phyloP scores from a whole-genome alignment of 2,329 filamentous ascomycete species.

The Colletotrichum eleusines region DNA sequence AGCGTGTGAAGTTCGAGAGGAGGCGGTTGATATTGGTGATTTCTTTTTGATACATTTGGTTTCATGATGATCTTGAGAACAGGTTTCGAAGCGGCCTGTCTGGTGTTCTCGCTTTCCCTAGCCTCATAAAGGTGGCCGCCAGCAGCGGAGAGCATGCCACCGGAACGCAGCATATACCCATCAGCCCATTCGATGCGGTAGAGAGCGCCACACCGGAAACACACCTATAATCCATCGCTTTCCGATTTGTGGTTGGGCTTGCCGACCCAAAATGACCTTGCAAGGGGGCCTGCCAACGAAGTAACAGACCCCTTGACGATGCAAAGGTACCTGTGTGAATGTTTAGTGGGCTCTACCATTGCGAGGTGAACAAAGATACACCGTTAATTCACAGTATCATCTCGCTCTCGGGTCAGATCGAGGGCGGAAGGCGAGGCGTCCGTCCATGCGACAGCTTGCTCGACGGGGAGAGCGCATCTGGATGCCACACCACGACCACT shows the following conservation, averaged over 20 bases:
- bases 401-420: background rate
- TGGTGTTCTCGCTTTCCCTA: background rate
- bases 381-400: background rate
- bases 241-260: background rate
- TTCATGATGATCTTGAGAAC: too few species aligned
- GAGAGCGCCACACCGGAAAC: background rate
- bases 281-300: background rate
- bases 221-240: accelerated
- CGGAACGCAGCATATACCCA: background rate
- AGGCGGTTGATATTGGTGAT: accelerated
- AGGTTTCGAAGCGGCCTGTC: background rate
- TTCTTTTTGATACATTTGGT: too few species aligned
- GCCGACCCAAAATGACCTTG: background rate
- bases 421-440: background rate
- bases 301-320: background rate
- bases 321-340: background rate
- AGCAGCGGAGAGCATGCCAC: background rate
- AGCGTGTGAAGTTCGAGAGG: background rate
- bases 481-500: too few species aligned
- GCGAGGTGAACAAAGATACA: background rate
- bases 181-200: background rate
- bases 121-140: background rate
- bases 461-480: background rate
- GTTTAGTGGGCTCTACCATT: background rate
- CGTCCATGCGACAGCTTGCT: background rate